Evolutionary conservation across 371 early-diverging fungal genomes (phyloP).

Genomic region (Syncephalastrum racemosum): DNA sequence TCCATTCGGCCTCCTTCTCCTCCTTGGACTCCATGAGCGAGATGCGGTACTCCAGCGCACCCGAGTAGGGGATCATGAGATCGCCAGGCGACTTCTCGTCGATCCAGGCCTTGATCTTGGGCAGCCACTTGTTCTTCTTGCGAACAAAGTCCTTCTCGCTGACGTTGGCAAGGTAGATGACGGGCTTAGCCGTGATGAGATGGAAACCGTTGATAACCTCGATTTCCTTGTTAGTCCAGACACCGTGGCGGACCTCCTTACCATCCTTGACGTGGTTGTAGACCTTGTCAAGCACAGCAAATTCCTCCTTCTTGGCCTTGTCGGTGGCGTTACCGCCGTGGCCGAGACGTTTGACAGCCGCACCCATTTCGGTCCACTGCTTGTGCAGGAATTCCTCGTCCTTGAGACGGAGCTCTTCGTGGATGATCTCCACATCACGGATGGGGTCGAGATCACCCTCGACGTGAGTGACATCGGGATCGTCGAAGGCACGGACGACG

Average conservation of each 20-base stretch:
- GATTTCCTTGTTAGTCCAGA: constrained; percentile 90
- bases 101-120: constrained; percentile 90
- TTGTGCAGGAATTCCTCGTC: constrained; percentile 89
- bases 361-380: constrained; percentile 61
- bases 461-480: constrained; percentile 93
- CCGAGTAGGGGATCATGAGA: constrained; percentile 90
- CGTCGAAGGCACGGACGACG: constrained; percentile 90
- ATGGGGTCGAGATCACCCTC: constrained; percentile 95
- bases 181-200: constrained; percentile 97
- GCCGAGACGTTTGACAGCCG: constrained; percentile 65
- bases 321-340: constrained; percentile 79
- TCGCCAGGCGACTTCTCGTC: constrained; percentile 87
- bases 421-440: constrained; percentile 96
- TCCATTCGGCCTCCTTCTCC: constrained; percentile 65
- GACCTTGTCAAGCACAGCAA: constrained; percentile 71
- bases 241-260: constrained; percentile 87
- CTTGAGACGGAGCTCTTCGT: constrained; percentile 94
- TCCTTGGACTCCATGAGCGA: constrained; percentile 42
- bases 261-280: constrained; percentile 71
- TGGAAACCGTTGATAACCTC: constrained; percentile 90
- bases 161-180: constrained; percentile 96
- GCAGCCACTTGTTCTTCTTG: constrained; percentile 92
- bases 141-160: constrained; percentile 86
- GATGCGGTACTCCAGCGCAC: constrained; percentile 70
- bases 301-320: constrained; percentile 91